Conservation (phyloP, 805 yeast species). For the Dipodascopsis tothii region DNA sequence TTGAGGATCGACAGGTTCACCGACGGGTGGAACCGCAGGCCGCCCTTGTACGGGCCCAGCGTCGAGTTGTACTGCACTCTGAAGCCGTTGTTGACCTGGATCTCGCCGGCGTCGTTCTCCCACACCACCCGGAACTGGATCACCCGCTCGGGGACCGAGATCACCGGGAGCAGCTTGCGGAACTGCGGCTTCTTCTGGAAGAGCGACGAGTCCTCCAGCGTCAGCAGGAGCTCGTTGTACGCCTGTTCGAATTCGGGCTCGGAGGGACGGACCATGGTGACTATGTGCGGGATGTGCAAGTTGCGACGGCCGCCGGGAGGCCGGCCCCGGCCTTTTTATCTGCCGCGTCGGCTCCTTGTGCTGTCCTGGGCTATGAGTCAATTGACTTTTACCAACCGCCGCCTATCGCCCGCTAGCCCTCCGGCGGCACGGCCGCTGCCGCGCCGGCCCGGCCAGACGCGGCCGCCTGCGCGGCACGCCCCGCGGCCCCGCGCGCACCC, state of each 20-base stretch:
- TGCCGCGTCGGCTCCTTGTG: too few species aligned
- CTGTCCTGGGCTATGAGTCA: too few species aligned
- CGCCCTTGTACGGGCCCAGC: constrained; percentile 98
- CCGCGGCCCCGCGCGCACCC: too few species aligned
- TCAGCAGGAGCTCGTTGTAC: constrained; percentile 81
- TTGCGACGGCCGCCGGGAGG: too few species aligned
- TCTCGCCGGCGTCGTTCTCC: constrained; percentile 90
- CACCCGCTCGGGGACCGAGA: constrained; percentile 87
- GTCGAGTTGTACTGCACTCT: constrained; percentile 98
- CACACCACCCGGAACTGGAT: constrained; percentile 95
- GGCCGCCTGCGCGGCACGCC: too few species aligned
- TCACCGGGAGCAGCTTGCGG: constrained; percentile 78
- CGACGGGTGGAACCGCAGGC: constrained; percentile 94
- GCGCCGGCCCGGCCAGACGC: too few species aligned
- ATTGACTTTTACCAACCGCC: too few species aligned
- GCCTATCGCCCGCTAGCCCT: too few species aligned
- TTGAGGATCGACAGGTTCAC: constrained; percentile 92
- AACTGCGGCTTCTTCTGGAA: constrained; percentile 85
- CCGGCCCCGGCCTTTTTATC: too few species aligned
- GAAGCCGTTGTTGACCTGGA: constrained; percentile 94
- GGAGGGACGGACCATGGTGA: constrained; percentile 40
- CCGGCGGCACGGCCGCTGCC: too few species aligned
- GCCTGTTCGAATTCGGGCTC: constrained; percentile 99
- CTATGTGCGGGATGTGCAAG: neutral
- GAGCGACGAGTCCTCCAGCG: constrained; percentile 84